Conservation (phyloP, 441 rosid species). For the Macaranga tanarius region DNA sequence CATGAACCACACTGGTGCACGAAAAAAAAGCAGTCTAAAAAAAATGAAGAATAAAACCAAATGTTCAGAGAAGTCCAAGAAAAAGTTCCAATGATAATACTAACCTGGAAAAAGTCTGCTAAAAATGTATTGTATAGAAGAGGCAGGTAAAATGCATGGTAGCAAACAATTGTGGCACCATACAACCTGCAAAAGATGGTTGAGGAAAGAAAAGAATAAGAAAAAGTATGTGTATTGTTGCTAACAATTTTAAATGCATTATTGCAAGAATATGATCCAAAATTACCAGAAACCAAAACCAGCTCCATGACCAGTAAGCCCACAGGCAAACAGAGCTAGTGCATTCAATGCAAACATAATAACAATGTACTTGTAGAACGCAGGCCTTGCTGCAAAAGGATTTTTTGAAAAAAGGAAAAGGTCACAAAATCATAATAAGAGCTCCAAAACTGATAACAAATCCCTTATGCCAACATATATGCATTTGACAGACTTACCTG, state of each 20-base stretch:
- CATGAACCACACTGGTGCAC: background rate
- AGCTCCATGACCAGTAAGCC: conserved; percentile 55
- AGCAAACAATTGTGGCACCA: conserved; percentile 57
- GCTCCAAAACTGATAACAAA: background rate
- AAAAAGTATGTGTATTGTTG: conserved; percentile 7
- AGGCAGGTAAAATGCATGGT: conserved; percentile 85
- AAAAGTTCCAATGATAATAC: background rate
- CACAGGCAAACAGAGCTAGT: conserved; percentile 60
- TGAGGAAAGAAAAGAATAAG: background rate
- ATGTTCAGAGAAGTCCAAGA: background rate
- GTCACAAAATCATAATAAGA: background rate
- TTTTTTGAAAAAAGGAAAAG: conserved; percentile 3
- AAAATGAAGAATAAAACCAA: background rate
- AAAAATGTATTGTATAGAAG: conserved; percentile 73
- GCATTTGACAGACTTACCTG: conserved; percentile 50
- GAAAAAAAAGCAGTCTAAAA: background rate
- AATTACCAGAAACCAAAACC: conserved; percentile 79
- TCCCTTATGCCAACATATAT: background rate
- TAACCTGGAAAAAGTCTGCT: conserved; percentile 92
- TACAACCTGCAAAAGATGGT: conserved; percentile 62
- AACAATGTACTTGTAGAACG: conserved; percentile 69
- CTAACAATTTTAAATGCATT: conserved; percentile 8
- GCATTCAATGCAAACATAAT: conserved; percentile 67
- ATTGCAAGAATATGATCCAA: background rate
- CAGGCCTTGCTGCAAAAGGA: conserved; percentile 73